phyloP scores from a whole-genome alignment of 768 basidiomycete species.

The Naganishia antarctica region DNA sequence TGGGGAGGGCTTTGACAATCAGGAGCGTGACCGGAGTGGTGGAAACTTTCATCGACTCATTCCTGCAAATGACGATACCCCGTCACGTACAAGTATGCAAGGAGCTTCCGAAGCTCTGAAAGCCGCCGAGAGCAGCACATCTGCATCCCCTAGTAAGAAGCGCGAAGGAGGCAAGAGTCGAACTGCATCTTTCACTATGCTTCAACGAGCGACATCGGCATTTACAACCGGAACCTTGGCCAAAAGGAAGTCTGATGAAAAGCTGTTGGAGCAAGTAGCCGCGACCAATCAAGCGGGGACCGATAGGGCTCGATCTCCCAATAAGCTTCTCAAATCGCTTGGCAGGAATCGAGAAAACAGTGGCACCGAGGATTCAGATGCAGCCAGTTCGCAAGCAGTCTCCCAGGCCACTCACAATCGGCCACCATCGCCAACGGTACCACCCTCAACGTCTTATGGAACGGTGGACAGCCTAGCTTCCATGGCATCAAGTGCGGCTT shows the following conservation, averaged over 20 bases:
- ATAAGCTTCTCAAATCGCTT: conserved; percentile 41
- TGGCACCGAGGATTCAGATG: conserved; percentile 5
- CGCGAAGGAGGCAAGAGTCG: conserved; percentile 61
- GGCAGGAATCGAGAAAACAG: conserved; percentile 27
- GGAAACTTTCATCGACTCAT: no score
- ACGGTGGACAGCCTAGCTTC: conserved; percentile 15
- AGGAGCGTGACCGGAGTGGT: no score
- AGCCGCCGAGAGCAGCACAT: conserved; percentile 5
- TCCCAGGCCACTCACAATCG: background rate
- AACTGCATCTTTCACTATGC: conserved; percentile 87
- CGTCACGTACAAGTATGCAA: background rate
- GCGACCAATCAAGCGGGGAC: conserved; percentile 23
- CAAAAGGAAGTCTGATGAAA: conserved; percentile 74
- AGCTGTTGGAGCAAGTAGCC: conserved; percentile 51
- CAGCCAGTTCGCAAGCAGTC: background rate
- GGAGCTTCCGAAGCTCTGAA: conserved; percentile 10
- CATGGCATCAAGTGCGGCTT: conserved; percentile 53
- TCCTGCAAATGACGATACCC: no score
- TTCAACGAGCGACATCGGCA: conserved; percentile 90
- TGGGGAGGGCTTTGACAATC: no score
- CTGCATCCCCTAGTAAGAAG: conserved; percentile 34
- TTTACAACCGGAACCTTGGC: conserved; percentile 59
- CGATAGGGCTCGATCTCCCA: conserved; percentile 34
- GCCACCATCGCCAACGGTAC: background rate
- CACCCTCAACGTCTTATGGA: conserved; percentile 23